phyloP scores from a whole-genome alignment of 371 early-diverging fungal species.

The Actinomucor elegans region DNA sequence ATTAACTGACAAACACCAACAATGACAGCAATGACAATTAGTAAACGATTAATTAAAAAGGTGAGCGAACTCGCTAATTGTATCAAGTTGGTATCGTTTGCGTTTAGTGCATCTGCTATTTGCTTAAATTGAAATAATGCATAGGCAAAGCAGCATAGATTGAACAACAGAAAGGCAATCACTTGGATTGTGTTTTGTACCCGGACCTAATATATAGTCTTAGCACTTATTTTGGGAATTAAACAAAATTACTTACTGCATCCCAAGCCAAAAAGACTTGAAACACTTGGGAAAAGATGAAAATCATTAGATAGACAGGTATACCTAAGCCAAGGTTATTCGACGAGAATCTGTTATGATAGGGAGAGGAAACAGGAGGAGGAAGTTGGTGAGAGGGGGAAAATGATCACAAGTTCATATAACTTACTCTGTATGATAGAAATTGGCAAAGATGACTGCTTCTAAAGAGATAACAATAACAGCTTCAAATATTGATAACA shows the following conservation, averaged over 20 bases:
- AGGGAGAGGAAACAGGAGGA: not conserved
- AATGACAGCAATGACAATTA: slow-evolving; percentile 45
- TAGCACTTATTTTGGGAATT: too few relatives aligned
- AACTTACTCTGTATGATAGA: slow-evolving; percentile 35
- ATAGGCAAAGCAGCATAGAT: slow-evolving; percentile 76
- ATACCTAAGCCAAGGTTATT: slow-evolving; percentile 46
- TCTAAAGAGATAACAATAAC: slow-evolving; percentile 70
- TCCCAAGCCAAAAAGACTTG: slow-evolving; percentile 73
- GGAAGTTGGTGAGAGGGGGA: not conserved
- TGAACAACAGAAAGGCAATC: slow-evolving; percentile 80
- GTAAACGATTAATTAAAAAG: slow-evolving; percentile 26
- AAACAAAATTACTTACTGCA: slow-evolving; percentile 72
- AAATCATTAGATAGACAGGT: slow-evolving; percentile 78
- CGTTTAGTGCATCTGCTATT: slow-evolving; percentile 36
- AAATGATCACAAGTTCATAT: not conserved
- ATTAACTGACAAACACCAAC: slow-evolving; percentile 44
- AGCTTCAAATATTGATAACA: slow-evolving; percentile 61
- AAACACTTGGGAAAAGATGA: slow-evolving; percentile 73
- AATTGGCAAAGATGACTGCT: slow-evolving; percentile 60
- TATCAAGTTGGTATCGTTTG: slow-evolving; percentile 3
- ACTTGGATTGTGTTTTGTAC: slow-evolving; percentile 88
- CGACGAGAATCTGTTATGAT: slow-evolving; percentile 15
- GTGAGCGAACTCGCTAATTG: slow-evolving; percentile 8
- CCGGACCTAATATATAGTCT: too few relatives aligned
- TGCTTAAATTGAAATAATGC: slow-evolving; percentile 71